Base-by-base conservation (phyloP, 352 stramenopile species). In the Thraustochytrium sp. region DNA sequence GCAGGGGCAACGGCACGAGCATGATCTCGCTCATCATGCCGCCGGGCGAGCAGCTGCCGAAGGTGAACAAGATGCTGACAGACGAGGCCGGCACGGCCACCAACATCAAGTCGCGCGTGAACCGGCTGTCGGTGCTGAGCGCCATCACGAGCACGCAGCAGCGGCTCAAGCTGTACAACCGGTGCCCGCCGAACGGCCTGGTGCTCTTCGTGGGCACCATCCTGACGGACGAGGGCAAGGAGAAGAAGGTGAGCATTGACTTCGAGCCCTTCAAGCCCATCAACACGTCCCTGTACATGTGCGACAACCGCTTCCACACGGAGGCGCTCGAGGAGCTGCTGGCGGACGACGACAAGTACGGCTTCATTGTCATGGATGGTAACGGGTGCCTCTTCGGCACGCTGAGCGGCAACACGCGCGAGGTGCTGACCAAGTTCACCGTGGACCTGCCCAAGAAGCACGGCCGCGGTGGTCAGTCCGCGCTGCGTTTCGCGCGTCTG, bases 11-110 rank as follows among this genome's bases (percentile, higher is more conserved):
- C 88, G 97, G 97, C 51, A 99, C 97, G 51, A 98, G 94, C 86
- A 99, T 99, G 97, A 99, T 99, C 86, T 99, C 95, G 59, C 90
- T 99, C 23, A 98, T 99, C 84, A 98, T 99, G 86, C 96, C 96
- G 62, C 96, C 97, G 1, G 97, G 97, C 78, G 96, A 98, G 87
- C 96, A 99, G 89, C 98, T 99, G 80, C 96, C 93, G 75, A 93
- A 96, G 29, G 93, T 98, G 26, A 93, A 90, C 78, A 99, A 99
- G 89, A 99, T 99, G 97, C 89, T 99, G 36, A 90, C 91, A 38
- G 96, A 99, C 82, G 97, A 99, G 90, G 99, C 99, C 89, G 97
- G 97, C 63, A 99, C 97, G 44, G 97, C 97, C 3, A 98, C 95
- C 75, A 99, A 99, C 89, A 99, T 99, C 88, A 99, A 99, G 90